Base-by-base conservation (phyloP, 805 yeast species). In the Saturnispora sanitii region DNA sequence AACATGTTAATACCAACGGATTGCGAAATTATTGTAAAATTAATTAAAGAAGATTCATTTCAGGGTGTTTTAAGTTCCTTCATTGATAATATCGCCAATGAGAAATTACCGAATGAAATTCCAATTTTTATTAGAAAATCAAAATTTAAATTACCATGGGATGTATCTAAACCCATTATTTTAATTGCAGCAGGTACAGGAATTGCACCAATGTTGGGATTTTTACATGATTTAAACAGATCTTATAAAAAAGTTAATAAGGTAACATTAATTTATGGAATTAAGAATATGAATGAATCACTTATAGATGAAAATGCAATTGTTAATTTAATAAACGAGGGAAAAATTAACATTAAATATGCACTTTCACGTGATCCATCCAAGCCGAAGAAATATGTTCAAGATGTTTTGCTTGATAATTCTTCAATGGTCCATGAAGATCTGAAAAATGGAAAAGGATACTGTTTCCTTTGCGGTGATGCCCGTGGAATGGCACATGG, bases 111-210 rank as follows among this genome's bases (percentile, higher is more conserved):
- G 9, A 68, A 49, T 52, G 77, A 75, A 54, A 65, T 86, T 33
- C 94, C 95, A 1, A 77, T 90, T 25, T 94, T 83, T 56, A 81
- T 87, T 27, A 80, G 94, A 56, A 84, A 82, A 60, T 85, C 96
- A 8, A 80, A 82, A 43, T 90, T 90, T 67, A 84, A 83, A 65
- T 70, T 88, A 47, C 97, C 97, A 6, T 67, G 79, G n/a, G 79
- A 82, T 54, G 71, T 84, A 23, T 60, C 70, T 1, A 73, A 75
- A 29, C 95, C 97, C 7, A 72, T 90, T n/a, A 80, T 90, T 47
- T 73, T 88, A 79, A 73, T 90, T 49, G 95, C 96, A 16, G 95
- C 96, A 26, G 97, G 97, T 44, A 87, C 96, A 5, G 97, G 97
- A 54, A 83, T 88, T 38, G 96, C 97, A 2, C 97, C 97, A 42